Percentiles rank a stretch among this genome's conserved stretches.
phyloP scores from a whole-genome alignment of 805 yeast genomes.

The Yamadazyma ubonensis region DNA sequence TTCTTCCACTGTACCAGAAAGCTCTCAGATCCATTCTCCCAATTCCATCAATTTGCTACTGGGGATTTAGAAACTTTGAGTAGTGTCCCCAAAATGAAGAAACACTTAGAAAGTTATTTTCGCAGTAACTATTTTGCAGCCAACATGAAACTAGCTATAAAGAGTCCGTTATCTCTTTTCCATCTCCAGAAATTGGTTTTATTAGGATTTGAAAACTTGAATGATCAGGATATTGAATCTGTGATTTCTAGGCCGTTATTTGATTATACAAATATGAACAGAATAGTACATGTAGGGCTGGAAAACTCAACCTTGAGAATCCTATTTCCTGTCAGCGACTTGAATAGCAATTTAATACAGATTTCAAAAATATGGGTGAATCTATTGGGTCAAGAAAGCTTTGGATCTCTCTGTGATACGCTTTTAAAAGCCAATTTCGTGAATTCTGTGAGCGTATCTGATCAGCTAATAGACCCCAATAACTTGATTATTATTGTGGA shows the following conservation, averaged over 20 bases:
- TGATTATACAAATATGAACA: not conserved
- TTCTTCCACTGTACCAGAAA: conserved; percentile 59
- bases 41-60: conserved; percentile 62
- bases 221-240: not conserved
- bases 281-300: conserved; percentile 39
- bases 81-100: conserved; percentile 28
- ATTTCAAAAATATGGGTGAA: conserved; percentile 48
- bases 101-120: conserved; percentile 43
- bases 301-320: conserved; percentile 26
- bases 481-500: conserved; percentile 47
- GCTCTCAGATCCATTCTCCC: conserved; percentile 47
- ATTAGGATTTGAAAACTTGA: conserved; percentile 39
- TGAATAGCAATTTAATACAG: conserved; percentile 11
- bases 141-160: conserved; percentile 57
- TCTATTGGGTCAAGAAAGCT: conserved; percentile 62
- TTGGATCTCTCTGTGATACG: conserved; percentile 46
- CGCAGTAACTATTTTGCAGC: conserved; percentile 41
- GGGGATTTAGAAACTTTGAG: conserved; percentile 57
- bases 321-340: conserved; percentile 36
- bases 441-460: conserved; percentile 41
- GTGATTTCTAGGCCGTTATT: not conserved
- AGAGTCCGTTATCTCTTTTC: conserved; percentile 67
- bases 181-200: conserved; percentile 52
- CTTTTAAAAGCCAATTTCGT: conserved; percentile 32
- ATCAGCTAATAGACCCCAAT: conserved; percentile 38